Conservation (phyloP, 495 filamentous ascomycete species). For the Staphylotrichum longicolle region DNA sequence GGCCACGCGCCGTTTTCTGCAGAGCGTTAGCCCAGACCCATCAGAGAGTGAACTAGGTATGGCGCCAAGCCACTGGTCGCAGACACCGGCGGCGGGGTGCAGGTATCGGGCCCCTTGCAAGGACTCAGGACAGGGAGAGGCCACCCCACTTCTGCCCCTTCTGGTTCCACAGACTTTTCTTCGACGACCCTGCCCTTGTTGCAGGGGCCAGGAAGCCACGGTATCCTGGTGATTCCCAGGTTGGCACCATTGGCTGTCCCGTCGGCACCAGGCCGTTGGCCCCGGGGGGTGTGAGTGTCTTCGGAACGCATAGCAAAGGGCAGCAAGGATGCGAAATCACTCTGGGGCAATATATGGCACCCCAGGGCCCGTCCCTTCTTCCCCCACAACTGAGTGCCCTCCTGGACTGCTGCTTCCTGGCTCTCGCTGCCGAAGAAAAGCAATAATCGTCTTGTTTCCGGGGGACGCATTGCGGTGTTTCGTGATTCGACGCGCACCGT, state of each 20-base stretch:
- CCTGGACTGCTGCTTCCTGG: slow-evolving; percentile 2
- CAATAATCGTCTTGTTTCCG: slow-evolving; percentile 4
- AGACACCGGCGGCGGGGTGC: slow-evolving; percentile 19
- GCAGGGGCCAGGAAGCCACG: slow-evolving; percentile 13
- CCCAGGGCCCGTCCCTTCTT: slow-evolving; percentile 15
- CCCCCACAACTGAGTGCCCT: slow-evolving; percentile 12
- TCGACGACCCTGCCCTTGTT: slow-evolving; percentile 14
- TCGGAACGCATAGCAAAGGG: slow-evolving; percentile 15
- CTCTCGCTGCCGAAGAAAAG: slow-evolving; percentile 15
- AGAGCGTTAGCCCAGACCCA: neutral
- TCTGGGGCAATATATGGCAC: slow-evolving; percentile 24
- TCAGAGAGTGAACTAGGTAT: neutral
- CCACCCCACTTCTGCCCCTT: slow-evolving; percentile 20
- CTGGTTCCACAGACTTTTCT: slow-evolving; percentile 21
- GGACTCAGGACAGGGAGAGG: neutral
- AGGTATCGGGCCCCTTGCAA: slow-evolving; percentile 16
- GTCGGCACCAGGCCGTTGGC: slow-evolving; percentile 15
- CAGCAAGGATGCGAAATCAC: slow-evolving; percentile 20
- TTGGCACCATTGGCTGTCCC: slow-evolving; percentile 18
- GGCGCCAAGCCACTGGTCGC: slow-evolving; percentile 15
- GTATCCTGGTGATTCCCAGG: slow-evolving; percentile 14
- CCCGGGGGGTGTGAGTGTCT: neutral
- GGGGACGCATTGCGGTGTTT: slow-evolving; percentile 6
- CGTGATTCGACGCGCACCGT: slow-evolving; percentile 7
- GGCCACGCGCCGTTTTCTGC: slow-evolving; percentile 17